A percentile compares a stretch with the other conserved stretches of the same genome.
These are phyloP conservation scores for Coemansia guatemalensis DNA, from an alignment of 192 early-diverging fungal species.

Conservation along the genomic window DNA sequence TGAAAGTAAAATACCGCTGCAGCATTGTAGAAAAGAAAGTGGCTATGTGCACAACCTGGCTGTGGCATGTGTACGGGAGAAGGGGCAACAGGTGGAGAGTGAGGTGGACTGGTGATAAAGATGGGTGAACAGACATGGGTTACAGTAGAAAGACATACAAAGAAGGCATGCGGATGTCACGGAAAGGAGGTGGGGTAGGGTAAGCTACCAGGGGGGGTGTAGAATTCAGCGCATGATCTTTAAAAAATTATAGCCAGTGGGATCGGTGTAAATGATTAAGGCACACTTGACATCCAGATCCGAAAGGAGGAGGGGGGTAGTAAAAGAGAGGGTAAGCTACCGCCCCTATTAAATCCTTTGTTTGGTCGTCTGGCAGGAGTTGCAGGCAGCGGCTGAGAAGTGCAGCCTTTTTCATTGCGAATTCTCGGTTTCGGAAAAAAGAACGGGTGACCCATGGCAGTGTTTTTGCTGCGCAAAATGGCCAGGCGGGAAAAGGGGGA, in stretches of 20 bases:
- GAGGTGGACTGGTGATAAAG: neutral
- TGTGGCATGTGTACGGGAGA: neutral
- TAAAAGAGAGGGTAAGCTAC: neutral
- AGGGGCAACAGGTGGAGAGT: neutral
- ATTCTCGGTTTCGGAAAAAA: constrained; percentile 1
- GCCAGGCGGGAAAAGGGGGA: neutral
- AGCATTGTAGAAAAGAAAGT: neutral
- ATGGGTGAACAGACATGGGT: neutral
- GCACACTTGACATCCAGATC: neutral
- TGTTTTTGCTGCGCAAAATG: constrained; percentile 10
- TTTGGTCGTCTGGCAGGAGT: neutral
- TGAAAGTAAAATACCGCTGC: neutral
- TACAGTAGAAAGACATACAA: neutral
- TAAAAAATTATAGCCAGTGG: neutral
- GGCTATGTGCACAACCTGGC: neutral
- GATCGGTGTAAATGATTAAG: neutral
- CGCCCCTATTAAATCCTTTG: neutral
- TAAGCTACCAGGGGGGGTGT: neutral
- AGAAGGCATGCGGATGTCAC: neutral
- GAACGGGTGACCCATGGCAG: constrained; percentile 3
- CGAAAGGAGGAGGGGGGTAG: neutral
- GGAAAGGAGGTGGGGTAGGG: neutral
- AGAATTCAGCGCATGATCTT: neutral
- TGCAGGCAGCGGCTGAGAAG: neutral
- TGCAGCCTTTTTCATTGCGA: neutral